Conservation (phyloP, 257 asterid species). For the Solanum peruvianum region DNA sequence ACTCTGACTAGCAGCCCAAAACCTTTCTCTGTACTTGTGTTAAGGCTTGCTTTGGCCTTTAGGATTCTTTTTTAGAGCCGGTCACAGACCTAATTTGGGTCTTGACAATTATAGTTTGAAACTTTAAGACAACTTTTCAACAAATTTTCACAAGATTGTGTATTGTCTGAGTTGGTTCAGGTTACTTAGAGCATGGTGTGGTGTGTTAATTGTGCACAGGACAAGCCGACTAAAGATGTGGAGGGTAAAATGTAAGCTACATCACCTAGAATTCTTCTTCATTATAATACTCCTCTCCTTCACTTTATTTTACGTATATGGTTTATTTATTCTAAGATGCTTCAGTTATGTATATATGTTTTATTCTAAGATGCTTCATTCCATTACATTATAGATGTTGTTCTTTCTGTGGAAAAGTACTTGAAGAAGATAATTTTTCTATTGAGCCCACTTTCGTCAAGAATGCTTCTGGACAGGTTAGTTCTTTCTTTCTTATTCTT, state of each 20-base stretch:
- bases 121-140: background rate
- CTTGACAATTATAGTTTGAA: background rate
- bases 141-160: background rate
- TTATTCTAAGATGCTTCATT: conserved; percentile 1
- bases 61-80: too few relatives aligned
- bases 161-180: conserved; percentile 8
- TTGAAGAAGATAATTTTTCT: conserved; percentile 42
- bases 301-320: background rate
- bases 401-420: conserved; percentile 54
- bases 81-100: too few relatives aligned
- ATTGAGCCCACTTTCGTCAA: conserved; percentile 47
- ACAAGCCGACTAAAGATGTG: conserved; percentile 7
- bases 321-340: background rate
- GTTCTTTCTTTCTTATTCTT: background rate
- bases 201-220: conserved; percentile 34
- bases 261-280: background rate
- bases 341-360: background rate
- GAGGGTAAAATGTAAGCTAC: conserved; percentile 44
- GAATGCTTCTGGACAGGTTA: conserved; percentile 56
- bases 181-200: conserved; percentile 20
- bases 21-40: too few relatives aligned
- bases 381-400: conserved; percentile 34
- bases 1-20: too few relatives aligned
- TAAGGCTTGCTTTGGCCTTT: too few relatives aligned
- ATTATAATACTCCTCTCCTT: background rate